Evolutionary conservation across 116 monocot genomes (phyloP), one percentile per base, ranked within the genome.

Genomic region (Posidonia oceanica): DNA sequence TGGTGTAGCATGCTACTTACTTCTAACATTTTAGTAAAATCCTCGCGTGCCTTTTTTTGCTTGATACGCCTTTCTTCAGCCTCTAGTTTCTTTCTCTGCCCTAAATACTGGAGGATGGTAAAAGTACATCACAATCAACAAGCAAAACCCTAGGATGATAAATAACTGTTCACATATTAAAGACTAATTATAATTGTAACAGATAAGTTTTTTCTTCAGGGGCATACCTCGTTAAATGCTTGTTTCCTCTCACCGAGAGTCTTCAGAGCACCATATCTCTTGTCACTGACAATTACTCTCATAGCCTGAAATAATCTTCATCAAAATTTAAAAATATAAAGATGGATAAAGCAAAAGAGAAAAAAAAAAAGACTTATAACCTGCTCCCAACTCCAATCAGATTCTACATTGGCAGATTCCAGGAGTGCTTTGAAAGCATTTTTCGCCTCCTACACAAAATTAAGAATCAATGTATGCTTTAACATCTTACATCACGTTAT

Each of bases 301-400:
- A 98, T 93, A 63, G 98, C 75, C 98, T 98, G 73, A 61, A 23
- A 84, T 41, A 29, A 53, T 41, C 7, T 53, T 42, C 57, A 21
- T 44, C 16, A 11, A 51, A 18, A 56, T 63, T 48, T 52, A 68
- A 64, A 17, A 53, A 7, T 14, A 17, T 4, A 4, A 18, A 13
- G 15, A 36, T 39, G 58, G 63, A 64, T 2, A 23, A 16, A 53
- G 39, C 29, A 70, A 52, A 59, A 42, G 23, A 48, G 44, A 64
- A 73, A 61, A 17, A n/a, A 39, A 13, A 53, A 55, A 39, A 16
- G 56, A 36, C 75, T 72, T n/a, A n/a, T n/a, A n/a, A 88, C 98
- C 80, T 93, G 98, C 60, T 98, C 98, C 98, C 98, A 98, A 18
- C 75, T 81, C 93, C 93, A 98, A 79, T 93, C 98, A 79, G 93